These are phyloP conservation scores for Suillus weaverae DNA, from an alignment of 768 basidiomycete species.

Conservation along the genomic window DNA sequence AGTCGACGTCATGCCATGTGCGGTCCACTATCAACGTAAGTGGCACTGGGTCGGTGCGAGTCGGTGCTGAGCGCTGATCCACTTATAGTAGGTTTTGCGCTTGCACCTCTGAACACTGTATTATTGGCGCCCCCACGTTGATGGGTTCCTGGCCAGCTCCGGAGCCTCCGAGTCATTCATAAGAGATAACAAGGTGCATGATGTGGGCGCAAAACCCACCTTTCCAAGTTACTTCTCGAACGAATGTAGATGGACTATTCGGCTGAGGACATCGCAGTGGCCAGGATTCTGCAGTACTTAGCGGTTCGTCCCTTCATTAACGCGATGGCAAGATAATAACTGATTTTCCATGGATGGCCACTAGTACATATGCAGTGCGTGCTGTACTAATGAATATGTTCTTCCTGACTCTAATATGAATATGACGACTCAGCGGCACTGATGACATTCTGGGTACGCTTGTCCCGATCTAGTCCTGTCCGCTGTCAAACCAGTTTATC, in stretches of 20 bases:
- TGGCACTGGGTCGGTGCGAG: neutral
- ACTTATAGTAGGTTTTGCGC: neutral
- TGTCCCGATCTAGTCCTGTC: neutral
- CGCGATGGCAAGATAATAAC: neutral
- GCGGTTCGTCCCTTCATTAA: neutral
- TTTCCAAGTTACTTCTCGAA: neutral
- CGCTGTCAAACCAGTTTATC: neutral
- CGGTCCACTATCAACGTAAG: neutral
- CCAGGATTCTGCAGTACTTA: neutral
- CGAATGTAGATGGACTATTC: neutral
- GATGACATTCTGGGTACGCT: neutral
- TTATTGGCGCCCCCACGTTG: neutral
- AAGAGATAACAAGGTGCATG: neutral
- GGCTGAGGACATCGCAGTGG: neutral
- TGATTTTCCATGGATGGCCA: neutral
- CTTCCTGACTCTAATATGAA: neutral
- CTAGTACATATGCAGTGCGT: neutral
- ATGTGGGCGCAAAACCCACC: neutral
- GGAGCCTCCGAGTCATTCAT: neutral
- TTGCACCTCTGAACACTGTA: neutral
- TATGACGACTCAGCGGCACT: neutral
- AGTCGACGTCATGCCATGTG: too few relatives aligned
- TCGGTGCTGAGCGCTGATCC: too few relatives aligned
- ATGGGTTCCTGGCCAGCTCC: neutral
- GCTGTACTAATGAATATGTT: neutral